Percentiles rank a stretch among this genome's conserved stretches.
Evolutionary conservation across 2,329 filamentous ascomycete genomes (phyloP).

Genomic region (Penicillium sp.): DNA sequence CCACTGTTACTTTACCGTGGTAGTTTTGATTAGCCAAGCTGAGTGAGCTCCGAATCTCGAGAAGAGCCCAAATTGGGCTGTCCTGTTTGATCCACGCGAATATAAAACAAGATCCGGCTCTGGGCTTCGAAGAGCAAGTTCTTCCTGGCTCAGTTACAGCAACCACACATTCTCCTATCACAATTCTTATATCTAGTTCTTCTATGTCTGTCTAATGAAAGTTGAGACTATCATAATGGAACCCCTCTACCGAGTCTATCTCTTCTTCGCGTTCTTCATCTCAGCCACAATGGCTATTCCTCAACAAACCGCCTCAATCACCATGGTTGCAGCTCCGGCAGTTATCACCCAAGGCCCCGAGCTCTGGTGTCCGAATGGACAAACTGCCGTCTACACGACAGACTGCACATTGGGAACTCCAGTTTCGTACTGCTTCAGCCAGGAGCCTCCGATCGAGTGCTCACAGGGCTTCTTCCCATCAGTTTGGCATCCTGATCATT

Average conservation of each 20-base stretch:
- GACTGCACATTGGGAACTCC: conserved; percentile 30
- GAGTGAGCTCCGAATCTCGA: not conserved
- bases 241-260: not conserved
- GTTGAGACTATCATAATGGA: not conserved
- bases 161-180: not conserved
- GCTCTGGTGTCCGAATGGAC: conserved; percentile 21
- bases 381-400: conserved; percentile 26
- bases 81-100: not conserved
- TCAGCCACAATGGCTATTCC: conserved; percentile 10
- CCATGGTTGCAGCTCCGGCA: conserved; percentile 7
- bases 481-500: conserved; percentile 29
- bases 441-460: conserved; percentile 21
- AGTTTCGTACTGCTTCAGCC: conserved; percentile 25
- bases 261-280: not conserved
- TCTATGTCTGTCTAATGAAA: not conserved
- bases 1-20: not conserved
- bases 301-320: conserved; percentile 3
- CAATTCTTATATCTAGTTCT: not conserved
- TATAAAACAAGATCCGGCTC: not conserved
- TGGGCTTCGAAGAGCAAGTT: not conserved
- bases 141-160: not conserved
- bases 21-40: not conserved
- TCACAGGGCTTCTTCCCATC: conserved; percentile 23
- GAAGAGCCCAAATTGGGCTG: not conserved
- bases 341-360: conserved; percentile 14